Evolutionary conservation across 2,329 filamentous ascomycete genomes (phyloP), one percentile per base, ranked within the genome.

Genomic region (Emericellopsis atlantica): DNA sequence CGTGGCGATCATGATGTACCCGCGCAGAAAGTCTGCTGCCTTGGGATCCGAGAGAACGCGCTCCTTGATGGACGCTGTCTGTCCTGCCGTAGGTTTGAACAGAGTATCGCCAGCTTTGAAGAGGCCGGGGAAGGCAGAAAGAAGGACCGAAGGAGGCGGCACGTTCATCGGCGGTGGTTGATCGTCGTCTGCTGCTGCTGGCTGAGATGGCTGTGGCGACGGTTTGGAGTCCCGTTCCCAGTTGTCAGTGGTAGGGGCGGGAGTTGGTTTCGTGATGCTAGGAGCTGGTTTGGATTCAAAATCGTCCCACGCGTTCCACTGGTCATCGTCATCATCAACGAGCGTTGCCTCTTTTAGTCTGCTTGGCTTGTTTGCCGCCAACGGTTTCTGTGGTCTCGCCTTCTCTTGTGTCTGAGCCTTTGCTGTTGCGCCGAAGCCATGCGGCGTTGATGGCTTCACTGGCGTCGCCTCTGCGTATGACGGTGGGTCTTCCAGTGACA

Each of bases 131-230:
- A 95, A 87, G 7, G 87, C 60, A 8, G 84, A 79, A 18, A 96
- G 70, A 12, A 96, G 67, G 16, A 94, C 72, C 1, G 85, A 85
- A 1, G 90, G 90, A 5, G 90, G 90, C 9, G 90, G 90, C 7
- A 95, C 79, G 53, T 95, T 95, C 15, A 79, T 86, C 5, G 88
- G 88, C 6, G 86, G 83, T 21, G 69, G 63, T 5, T 58, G 55
- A 32, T 57, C 54, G 32, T 15, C 32, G n/a, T 15, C 18, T 14
- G 10, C 32, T 21, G 32, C n/a, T 11, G 32, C 32, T 21, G n/a
- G 7, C 11, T 12, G 11, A 12, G 26, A 29, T 12, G 26, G 26
- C 26, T 29, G 26, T 9, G 26, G 9, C 26, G 26, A 29, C 12
- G 26, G 26, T 29, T 29, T 29, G 2, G 64, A 54, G 26, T 70